Evolutionary conservation across 805 yeast genomes (phyloP).

Genomic region (Wickerhamomyces tratensis): DNA sequence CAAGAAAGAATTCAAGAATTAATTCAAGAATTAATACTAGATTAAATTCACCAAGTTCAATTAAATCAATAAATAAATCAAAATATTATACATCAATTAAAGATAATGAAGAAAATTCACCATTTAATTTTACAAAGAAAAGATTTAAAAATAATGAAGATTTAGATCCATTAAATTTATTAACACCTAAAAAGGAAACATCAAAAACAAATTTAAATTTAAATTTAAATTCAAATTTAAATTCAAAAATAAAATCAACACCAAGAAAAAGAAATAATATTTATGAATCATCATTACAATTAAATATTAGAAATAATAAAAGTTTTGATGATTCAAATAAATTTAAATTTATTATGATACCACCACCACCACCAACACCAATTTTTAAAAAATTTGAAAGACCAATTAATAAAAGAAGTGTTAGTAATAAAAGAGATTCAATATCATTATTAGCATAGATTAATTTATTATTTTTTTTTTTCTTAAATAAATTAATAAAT

Average conservation of each 20-base stretch:
- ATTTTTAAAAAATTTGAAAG: not conserved
- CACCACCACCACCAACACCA: not conserved
- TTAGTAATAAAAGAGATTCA: slow-evolving; percentile 3
- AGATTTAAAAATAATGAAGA: not conserved
- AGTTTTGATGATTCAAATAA: not conserved
- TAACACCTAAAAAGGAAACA: slow-evolving; percentile 1
- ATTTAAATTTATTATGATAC: not conserved
- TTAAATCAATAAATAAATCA: not conserved
- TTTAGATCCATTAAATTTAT: slow-evolving; percentile 7
- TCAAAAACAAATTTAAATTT: not conserved
- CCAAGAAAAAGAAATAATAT: no score
- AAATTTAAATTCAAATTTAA: no score
- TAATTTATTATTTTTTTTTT: no score
- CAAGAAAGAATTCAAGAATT: not conserved
- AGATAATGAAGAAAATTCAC: not conserved
- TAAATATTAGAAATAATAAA: no score
- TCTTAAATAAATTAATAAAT: no score
- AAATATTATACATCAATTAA: no score
- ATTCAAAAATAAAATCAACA: no score
- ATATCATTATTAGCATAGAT: slow-evolving; percentile 3
- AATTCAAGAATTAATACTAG: not conserved
- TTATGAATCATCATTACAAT: no score
- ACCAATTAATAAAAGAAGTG: not conserved
- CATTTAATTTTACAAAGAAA: no score
- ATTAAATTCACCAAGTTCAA: not conserved